Conservation (phyloP, 768 basidiomycete genomes). For the Pulveroboletus sp. region DNA sequence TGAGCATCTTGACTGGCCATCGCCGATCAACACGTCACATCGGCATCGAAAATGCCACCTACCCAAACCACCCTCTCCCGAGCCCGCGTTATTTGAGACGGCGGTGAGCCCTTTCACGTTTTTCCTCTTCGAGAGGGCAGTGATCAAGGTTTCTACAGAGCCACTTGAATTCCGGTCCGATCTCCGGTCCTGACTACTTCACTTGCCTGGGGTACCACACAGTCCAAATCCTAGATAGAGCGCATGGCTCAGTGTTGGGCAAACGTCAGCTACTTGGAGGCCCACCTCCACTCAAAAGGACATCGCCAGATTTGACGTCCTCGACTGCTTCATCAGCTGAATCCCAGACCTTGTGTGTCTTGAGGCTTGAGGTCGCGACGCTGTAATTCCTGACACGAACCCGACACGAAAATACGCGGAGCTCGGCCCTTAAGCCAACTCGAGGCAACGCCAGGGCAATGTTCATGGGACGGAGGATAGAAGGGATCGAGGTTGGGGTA, state of each 20-base stretch:
- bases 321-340: slow-evolving; percentile 78
- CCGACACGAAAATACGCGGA: slow-evolving; percentile 3
- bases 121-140: slow-evolving; percentile 66
- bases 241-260: neutral
- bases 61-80: slow-evolving; percentile 69
- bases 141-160: slow-evolving; percentile 69
- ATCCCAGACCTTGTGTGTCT: slow-evolving; percentile 62
- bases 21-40: neutral
- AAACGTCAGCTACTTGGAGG: slow-evolving; percentile 21
- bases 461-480: neutral
- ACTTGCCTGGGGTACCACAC: slow-evolving; percentile 77
- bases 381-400: slow-evolving; percentile 5
- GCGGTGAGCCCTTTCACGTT: slow-evolving; percentile 71
- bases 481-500: neutral
- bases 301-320: slow-evolving; percentile 77
- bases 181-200: neutral
- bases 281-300: slow-evolving; percentile 78
- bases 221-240: slow-evolving; percentile 72
- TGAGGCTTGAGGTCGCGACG: slow-evolving; percentile 8
- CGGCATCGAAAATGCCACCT: neutral
- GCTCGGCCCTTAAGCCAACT: slow-evolving; percentile 3
- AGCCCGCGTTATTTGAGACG: slow-evolving; percentile 84
- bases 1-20: slow-evolving; percentile 62
- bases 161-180: neutral
- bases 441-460: slow-evolving; percentile 5